Evolutionary conservation across 768 basidiomycete genomes (phyloP).

Genomic region (Calocera cornea): DNA sequence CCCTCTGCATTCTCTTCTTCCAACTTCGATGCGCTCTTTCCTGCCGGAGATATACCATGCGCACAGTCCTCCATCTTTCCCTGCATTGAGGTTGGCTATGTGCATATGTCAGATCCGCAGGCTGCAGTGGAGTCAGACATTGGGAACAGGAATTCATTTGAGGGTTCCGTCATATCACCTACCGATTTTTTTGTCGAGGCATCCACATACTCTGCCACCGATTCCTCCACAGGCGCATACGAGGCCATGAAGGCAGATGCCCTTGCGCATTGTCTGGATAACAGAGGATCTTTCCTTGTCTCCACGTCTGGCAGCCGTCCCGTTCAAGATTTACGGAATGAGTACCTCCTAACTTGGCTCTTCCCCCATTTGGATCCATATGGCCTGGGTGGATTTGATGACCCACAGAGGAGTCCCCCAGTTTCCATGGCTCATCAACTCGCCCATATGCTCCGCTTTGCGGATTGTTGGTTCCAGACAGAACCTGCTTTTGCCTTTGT

Average conservation of each 20-base stretch:
- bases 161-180: neutral
- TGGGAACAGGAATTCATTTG: neutral
- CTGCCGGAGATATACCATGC: neutral
- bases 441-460: neutral
- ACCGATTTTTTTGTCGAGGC: neutral
- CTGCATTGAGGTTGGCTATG: neutral
- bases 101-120: neutral
- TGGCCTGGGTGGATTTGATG: neutral
- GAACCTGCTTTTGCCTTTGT: neutral
- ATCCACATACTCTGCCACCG: neutral
- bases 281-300: neutral
- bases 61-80: neutral
- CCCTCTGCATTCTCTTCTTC: neutral
- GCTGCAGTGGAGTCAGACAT: neutral
- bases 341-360: neutral
- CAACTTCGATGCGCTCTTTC: neutral
- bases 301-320: neutral
- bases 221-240: neutral
- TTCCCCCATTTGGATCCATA: neutral
- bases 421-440: neutral
- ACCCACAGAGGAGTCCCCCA: neutral
- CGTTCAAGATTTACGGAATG: neutral
- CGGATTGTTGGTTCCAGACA: neutral
- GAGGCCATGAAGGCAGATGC: neutral
- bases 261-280: neutral